Evolutionary conservation across 306 rosid genomes (phyloP).

Genomic region (Cajanus cajan): DNA sequence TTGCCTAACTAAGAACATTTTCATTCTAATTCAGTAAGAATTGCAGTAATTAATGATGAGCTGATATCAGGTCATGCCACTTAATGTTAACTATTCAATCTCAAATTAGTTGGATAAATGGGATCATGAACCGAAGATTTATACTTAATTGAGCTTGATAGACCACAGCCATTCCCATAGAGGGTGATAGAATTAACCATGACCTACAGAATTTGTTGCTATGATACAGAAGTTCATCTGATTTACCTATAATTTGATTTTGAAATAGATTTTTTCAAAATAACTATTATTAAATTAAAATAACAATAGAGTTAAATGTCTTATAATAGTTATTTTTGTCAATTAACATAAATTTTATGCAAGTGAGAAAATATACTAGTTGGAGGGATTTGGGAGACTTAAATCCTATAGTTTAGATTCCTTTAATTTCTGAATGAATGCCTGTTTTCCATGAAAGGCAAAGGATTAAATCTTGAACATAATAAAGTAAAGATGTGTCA

Average conservation of each 20-base stretch:
- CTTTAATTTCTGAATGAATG: not conserved
- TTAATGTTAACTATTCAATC: not conserved
- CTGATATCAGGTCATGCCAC: not conserved
- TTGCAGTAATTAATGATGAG: not conserved
- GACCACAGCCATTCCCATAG: not conserved
- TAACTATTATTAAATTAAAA: not conserved
- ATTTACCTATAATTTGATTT: not conserved
- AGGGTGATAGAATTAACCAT: not conserved
- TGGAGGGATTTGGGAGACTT: not conserved
- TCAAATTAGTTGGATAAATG: not conserved
- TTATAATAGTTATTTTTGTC: not conserved
- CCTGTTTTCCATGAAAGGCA: not conserved
- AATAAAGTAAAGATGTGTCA: not conserved
- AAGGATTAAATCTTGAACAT: not conserved
- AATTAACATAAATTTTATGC: not conserved
- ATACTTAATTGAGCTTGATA: not conserved
- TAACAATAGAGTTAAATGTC: not conserved
- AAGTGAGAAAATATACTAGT: not conserved
- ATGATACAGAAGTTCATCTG: not conserved
- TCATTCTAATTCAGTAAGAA: constrained; percentile 3
- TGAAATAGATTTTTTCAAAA: not conserved
- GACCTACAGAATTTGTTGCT: not conserved
- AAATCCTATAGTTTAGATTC: not conserved
- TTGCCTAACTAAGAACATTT: not conserved
- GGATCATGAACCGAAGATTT: not conserved